Base-by-base conservation (phyloP, 768 basidiomycete species). In the Porphyrellus cyaneotinctus region DNA sequence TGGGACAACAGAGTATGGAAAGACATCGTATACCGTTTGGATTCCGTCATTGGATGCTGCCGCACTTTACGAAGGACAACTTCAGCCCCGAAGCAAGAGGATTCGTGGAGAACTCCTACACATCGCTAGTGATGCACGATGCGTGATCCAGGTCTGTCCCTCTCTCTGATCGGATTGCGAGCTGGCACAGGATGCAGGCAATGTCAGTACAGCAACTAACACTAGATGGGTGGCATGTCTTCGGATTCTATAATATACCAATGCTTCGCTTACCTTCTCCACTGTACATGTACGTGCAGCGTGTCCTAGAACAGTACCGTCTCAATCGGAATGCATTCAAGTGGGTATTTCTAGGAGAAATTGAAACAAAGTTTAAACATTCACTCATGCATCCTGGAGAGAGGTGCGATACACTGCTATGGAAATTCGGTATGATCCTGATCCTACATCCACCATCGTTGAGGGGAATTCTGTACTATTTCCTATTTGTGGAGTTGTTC, bases 401-500 rank as follows among this genome's bases (percentile, higher is more conserved):
- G 73, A 99, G 98, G 97, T 98, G 97, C 59, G 97, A 97, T 38
- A 97, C 94, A 0, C 81, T 98, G 88, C 91, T 12, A 92, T 97
- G 24, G 95, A 98, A 70, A 97, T 99, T 58, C 95, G 92, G 84
- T 98, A 97, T 63, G 97, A 99, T 66, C 97, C 97, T 0, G 86
- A 95, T 64, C 88, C 92, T n/a, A 83, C 78, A 7, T 82, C 88
- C 0, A 98, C 97, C 26, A 87, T 95, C 70, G 97, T 99, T 68
- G 94, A 95, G 59, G 97, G 98, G 60, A 97, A 99, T 70, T 75
- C 81, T 23, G 83, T 94, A 22, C n/a, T n/a, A n/a, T n/a, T n/a
- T n/a, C n/a, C n/a, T n/a, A n/a, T 98, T 99, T 66, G 97, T 99
- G 51, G 92, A 97, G 64, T 94, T 93, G 0, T 97, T 97, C 89